These are phyloP conservation scores for Pleurotus tuber-regium DNA, from an alignment of 768 basidiomycete species.

Conservation along the genomic window DNA sequence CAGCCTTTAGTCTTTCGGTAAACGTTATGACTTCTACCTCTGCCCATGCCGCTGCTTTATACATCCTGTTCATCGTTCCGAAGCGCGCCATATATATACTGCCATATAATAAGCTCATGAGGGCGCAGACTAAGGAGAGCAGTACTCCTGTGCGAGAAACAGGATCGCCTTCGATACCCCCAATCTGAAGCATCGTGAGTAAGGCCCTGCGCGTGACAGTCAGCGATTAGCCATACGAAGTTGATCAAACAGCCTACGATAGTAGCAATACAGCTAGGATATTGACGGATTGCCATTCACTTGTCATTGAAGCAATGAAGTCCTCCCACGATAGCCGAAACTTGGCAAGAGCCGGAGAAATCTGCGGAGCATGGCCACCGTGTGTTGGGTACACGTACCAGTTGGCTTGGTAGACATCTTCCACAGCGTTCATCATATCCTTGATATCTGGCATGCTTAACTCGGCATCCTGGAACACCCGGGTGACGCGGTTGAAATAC, in stretches of 20 bases:
- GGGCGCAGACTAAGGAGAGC: slow-evolving; percentile 53
- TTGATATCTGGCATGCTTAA: slow-evolving; percentile 56
- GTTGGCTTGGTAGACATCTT: not conserved
- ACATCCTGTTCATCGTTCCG: slow-evolving; percentile 60
- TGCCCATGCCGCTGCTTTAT: slow-evolving; percentile 64
- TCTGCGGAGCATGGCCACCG: slow-evolving; percentile 11
- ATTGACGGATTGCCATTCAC: slow-evolving; percentile 58
- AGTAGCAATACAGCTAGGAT: slow-evolving; percentile 46
- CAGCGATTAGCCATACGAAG: not conserved
- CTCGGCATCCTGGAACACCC: slow-evolving; percentile 65
- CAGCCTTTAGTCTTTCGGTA: not conserved
- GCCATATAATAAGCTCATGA: slow-evolving; percentile 63
- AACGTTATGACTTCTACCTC: slow-evolving; percentile 32
- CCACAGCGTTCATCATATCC: not conserved
- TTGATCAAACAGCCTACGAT: slow-evolving; percentile 8
- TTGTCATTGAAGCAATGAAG: slow-evolving; percentile 50
- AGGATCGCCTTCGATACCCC: slow-evolving; percentile 45
- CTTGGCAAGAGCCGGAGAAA: slow-evolving; percentile 43
- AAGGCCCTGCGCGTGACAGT: slow-evolving; percentile 26
- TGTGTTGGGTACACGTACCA: not conserved
- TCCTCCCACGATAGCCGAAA: slow-evolving; percentile 56
- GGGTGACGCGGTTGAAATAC: slow-evolving; percentile 69
- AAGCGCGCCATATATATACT: slow-evolving; percentile 67
- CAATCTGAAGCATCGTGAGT: slow-evolving; percentile 32
- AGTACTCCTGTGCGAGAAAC: slow-evolving; percentile 56